These are phyloP conservation scores for Aquilaria agallochum DNA, from an alignment of 441 rosid species.

Conservation along the genomic window DNA sequence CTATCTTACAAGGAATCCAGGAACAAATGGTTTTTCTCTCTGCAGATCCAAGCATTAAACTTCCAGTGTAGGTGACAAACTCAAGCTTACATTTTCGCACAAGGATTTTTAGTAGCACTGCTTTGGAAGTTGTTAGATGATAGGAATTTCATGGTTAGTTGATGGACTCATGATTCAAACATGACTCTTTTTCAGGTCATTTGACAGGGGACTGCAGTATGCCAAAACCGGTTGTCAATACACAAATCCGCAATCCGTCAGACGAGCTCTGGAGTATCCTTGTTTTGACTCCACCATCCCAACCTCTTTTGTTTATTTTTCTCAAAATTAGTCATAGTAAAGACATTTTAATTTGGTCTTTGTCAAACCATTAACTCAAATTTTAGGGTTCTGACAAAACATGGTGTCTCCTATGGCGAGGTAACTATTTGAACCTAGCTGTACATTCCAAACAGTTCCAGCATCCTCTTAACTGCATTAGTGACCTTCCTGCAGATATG, in stretches of 20 bases:
- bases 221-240: conserved; percentile 41
- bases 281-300: conserved; percentile 14
- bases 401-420: conserved; percentile 73
- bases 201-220: conserved; percentile 60
- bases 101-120: no score
- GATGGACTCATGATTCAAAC: conserved; percentile 11
- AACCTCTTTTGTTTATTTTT: neutral
- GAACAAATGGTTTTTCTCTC: conserved; percentile 71
- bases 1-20: conserved; percentile 62
- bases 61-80: conserved; percentile 56
- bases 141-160: neutral
- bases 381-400: conserved; percentile 41
- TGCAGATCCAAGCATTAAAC: conserved; percentile 66
- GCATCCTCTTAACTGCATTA: conserved; percentile 13
- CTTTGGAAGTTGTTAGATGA: neutral
- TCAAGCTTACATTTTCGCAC: conserved; percentile 3
- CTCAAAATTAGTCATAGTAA: conserved; percentile 2
- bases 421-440: conserved; percentile 33
- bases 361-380: conserved; percentile 44
- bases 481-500: conserved; percentile 45
- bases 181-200: conserved; percentile 48
- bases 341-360: conserved; percentile 11
- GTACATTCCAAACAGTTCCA: conserved; percentile 8
- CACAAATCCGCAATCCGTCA: conserved; percentile 52
- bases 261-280: conserved; percentile 79